Evolutionary conservation across 257 asterid genomes (phyloP).

Genomic region (Verbena officinalis): DNA sequence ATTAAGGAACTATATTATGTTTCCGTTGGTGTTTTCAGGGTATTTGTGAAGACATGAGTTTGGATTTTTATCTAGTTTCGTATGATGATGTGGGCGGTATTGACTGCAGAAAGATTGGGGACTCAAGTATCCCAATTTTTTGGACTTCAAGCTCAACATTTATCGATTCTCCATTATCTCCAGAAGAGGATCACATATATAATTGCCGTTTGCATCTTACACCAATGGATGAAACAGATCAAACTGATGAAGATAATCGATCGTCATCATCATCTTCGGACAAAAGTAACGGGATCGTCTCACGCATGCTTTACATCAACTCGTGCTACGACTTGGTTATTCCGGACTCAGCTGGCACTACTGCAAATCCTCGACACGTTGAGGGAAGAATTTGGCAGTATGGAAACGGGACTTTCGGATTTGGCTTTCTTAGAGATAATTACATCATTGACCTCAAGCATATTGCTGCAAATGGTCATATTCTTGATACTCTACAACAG

Average conservation of each 20-base stretch:
- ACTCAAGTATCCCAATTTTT: conserved; percentile 65
- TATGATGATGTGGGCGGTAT: conserved; percentile 88
- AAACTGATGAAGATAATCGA: conserved; percentile 33
- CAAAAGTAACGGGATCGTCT: conserved; percentile 32
- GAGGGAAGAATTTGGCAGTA: conserved; percentile 91
- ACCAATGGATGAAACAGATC: conserved; percentile 51
- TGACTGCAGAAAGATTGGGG: conserved; percentile 81
- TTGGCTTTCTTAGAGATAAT: conserved; percentile 73
- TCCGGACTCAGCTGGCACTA: conserved; percentile 56
- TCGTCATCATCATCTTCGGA: conserved; percentile 33
- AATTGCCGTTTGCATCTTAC: conserved; percentile 56
- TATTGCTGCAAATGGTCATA: conserved; percentile 52
- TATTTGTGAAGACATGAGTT: conserved; percentile 62
- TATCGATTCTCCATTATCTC: conserved; percentile 64
- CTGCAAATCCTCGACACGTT: conserved; percentile 48
- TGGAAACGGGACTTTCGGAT: conserved; percentile 73
- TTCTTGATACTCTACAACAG: conserved; percentile 51
- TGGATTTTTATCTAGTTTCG: conserved; percentile 77
- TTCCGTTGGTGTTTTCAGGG: conserved; percentile 56
- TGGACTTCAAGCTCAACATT: conserved; percentile 68
- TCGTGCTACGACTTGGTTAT: conserved; percentile 80
- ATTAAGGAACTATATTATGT: too few relatives aligned
- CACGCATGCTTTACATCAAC: conserved; percentile 65
- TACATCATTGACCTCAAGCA: conserved; percentile 66
- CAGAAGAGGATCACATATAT: conserved; percentile 64